Evolutionary conservation across 2,329 filamentous ascomycete species (phyloP), one percentile per base, ranked within the genome.

Genomic region (Pseudonectria foliicola): DNA sequence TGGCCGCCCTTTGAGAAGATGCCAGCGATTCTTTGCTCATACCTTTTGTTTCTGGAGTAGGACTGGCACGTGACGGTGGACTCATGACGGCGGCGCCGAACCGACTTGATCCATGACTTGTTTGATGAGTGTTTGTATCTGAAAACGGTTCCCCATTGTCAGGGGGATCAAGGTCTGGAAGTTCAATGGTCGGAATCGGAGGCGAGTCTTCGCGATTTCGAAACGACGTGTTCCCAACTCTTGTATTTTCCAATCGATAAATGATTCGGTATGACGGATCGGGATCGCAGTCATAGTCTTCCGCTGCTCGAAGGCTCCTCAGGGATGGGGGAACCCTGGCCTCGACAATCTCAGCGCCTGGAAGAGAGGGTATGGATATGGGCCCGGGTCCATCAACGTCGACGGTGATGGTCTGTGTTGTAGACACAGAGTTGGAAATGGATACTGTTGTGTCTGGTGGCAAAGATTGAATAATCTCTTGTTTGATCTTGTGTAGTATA

Each of bases 351-450:
- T 80, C 74, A 8, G 78, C 67, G 1, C 76, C 75, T 0, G 74
- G 71, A 0, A 76, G 70, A 2, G 74, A 71, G 2, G 70, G 61
- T 2, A 81, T 57, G 2, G 69, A 62, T 3, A 72, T 63, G 5
- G 68, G 62, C 13, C 67, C 61, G 4, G 68, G 61, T 1, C 75
- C 74, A 11, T 68, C 68, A 25, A 82, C 69, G 34, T 82, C 75
- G 3, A 82, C 75, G 0, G 77, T 80, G 46, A 82, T 77, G 11
- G 67, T 80, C 42, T 80, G 79, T 7, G 71, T 75, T 2, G 73
- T 78, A 1, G 68, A 69, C 0, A 75, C 74, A 3, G 71, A 70
- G 6, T 75, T 78, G 1, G 70, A 73, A 25, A 81, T 74, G 7
- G 73, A 73, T 6, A 81, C 70, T n/a, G 68, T 68, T 0, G 77